These are phyloP conservation scores for Irpex sp. DNA, from an alignment of 1,284 basidiomycete species.

Conservation along the genomic window DNA sequence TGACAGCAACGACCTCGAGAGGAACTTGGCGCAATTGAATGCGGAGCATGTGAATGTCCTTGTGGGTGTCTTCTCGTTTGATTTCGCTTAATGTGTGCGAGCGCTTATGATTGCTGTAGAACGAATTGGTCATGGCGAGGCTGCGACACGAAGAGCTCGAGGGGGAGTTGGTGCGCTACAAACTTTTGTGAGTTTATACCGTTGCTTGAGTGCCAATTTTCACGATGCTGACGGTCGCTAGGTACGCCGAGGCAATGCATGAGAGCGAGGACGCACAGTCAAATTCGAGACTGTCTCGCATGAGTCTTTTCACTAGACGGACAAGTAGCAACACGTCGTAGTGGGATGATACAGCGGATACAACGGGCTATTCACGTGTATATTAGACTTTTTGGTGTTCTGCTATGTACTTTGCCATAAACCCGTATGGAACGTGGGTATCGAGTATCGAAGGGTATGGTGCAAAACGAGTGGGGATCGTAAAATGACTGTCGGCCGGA, in stretches of 20 bases:
- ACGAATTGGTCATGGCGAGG: conserved; percentile 85
- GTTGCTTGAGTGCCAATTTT: conserved; percentile 1
- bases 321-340: conserved; percentile 17
- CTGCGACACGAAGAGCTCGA: conserved; percentile 89
- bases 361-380: background rate
- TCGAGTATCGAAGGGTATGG: background rate
- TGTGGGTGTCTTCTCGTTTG: conserved; percentile 36
- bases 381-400: background rate
- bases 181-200: conserved; percentile 65
- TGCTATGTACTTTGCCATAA: no score
- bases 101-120: conserved; percentile 40
- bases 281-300: conserved; percentile 59
- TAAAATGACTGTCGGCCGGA: background rate
- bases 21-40: conserved; percentile 74
- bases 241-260: conserved; percentile 89
- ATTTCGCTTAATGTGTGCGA: no score
- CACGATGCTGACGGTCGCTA: conserved; percentile 25
- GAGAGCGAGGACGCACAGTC: conserved; percentile 77
- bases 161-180: conserved; percentile 87
- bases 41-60: conserved; percentile 75
- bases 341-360: background rate
- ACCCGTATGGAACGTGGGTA: no score
- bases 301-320: conserved; percentile 23
- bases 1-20: conserved; percentile 76
- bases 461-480: background rate